Conservation (phyloP, 2,329 filamentous ascomycete species). For the Zymoseptoria brevis region DNA sequence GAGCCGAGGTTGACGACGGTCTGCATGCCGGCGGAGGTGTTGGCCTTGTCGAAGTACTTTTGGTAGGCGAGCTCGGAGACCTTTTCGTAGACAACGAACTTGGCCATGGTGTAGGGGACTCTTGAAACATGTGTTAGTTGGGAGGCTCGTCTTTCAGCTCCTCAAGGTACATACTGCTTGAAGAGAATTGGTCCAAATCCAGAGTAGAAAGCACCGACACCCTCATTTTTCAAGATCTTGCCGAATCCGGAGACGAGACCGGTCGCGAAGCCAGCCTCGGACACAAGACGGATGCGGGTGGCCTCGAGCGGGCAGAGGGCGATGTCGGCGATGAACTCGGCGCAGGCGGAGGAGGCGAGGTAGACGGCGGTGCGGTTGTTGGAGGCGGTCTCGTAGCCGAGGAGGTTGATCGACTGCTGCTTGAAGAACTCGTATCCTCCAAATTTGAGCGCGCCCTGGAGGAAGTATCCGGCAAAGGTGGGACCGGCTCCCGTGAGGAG, state of each 20-base stretch:
- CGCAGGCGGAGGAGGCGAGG: constrained; percentile 55
- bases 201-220: constrained; percentile 79
- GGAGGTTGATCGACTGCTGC: constrained; percentile 72
- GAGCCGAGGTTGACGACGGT: constrained; percentile 77
- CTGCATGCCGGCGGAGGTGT: constrained; percentile 59
- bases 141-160: neutral
- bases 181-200: constrained; percentile 83
- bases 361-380: constrained; percentile 76
- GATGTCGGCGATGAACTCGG: constrained; percentile 60
- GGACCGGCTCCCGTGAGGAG: constrained; percentile 79
- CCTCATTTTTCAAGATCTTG: constrained; percentile 78
- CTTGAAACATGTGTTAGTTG: constrained; percentile 34
- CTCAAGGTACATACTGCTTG: constrained; percentile 53
- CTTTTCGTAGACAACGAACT: constrained; percentile 92
- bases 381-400: constrained; percentile 68
- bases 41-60: constrained; percentile 59
- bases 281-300: constrained; percentile 88
- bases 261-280: constrained; percentile 74
- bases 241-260: constrained; percentile 70
- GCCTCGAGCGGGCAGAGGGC: constrained; percentile 87
- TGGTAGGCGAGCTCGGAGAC: constrained; percentile 65
- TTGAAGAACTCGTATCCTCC: constrained; percentile 96
- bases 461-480: constrained; percentile 84
- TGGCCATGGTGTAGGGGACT: constrained; percentile 90
- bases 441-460: constrained; percentile 89